phyloP scores from a whole-genome alignment of 805 yeast genomes.

The Metschnikowia santaceciliae region DNA sequence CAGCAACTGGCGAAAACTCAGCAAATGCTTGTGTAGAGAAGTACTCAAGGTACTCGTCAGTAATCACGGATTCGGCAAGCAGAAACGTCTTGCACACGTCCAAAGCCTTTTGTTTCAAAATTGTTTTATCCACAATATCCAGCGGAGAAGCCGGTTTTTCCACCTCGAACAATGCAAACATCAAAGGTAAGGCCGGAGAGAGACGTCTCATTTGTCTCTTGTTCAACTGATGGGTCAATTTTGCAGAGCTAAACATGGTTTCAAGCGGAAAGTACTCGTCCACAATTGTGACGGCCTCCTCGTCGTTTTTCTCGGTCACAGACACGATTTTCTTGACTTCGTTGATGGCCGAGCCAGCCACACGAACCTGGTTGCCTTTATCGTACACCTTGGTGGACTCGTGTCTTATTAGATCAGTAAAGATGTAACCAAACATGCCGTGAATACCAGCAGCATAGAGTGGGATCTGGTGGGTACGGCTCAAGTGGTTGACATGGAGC shows the following conservation, averaged over 20 bases:
- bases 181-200: conserved; percentile 55
- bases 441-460: conserved; percentile 64
- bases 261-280: conserved; percentile 37
- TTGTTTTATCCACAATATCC: conserved; percentile 21
- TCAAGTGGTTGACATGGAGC: conserved; percentile 45
- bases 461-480: conserved; percentile 58
- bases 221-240: conserved; percentile 39
- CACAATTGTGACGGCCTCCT: conserved; percentile 38
- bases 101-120: conserved; percentile 22
- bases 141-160: conserved; percentile 23
- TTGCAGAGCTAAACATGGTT: conserved; percentile 31
- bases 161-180: conserved; percentile 54
- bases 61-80: conserved; percentile 43
- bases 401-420: conserved; percentile 72
- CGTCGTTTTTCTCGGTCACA: conserved; percentile 37
- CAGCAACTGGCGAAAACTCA: conserved; percentile 79
- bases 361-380: conserved; percentile 39
- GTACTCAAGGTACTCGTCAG: conserved; percentile 38
- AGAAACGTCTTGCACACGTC: conserved; percentile 29
- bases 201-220: conserved; percentile 46
- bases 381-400: conserved; percentile 50
- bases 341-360: conserved; percentile 50
- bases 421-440: conserved; percentile 81
- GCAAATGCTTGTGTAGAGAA: conserved; percentile 49
- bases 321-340: conserved; percentile 31